These are phyloP conservation scores for Paramecium sexaurelia DNA, from an alignment of 73 alveolate genomes.

Conservation along the genomic window DNA sequence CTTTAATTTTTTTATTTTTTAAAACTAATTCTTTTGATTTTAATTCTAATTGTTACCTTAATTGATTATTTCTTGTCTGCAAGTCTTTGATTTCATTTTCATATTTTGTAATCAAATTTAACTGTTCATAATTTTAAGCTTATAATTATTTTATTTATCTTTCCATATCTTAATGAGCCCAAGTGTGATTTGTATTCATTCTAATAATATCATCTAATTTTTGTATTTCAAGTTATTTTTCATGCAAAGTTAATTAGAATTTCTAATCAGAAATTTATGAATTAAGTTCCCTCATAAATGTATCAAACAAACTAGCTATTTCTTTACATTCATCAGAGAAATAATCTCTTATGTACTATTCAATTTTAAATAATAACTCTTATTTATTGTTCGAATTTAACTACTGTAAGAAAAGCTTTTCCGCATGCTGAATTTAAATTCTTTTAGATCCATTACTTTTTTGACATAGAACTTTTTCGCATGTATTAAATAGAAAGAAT, in stretches of 20 bases:
- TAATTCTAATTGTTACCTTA: not conserved
- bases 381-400: not conserved
- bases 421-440: not conserved
- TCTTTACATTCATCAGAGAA: slow-evolving; percentile 4
- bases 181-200: slow-evolving; percentile 2
- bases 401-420: not conserved
- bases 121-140: not conserved
- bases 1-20: not conserved
- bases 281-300: slow-evolving; percentile 23
- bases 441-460: slow-evolving; percentile 10
- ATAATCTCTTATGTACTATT: not conserved
- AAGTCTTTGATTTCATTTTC: not conserved
- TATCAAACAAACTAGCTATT: slow-evolving; percentile 26
- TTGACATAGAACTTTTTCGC: not conserved
- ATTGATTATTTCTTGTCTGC: not conserved
- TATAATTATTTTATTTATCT: not conserved
- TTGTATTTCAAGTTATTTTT: not conserved
- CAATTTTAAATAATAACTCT: slow-evolving; percentile 18
- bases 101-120: not conserved
- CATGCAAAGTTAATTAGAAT: not conserved
- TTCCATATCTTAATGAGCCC: slow-evolving; percentile 39
- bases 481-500: not conserved
- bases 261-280: not conserved
- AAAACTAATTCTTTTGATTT: not conserved
- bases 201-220: not conserved